Percentiles rank a stretch among this genome's conserved stretches.
phyloP scores from a whole-genome alignment of 2,329 filamentous ascomycete genomes.

The Tolypocladium tropicale region DNA sequence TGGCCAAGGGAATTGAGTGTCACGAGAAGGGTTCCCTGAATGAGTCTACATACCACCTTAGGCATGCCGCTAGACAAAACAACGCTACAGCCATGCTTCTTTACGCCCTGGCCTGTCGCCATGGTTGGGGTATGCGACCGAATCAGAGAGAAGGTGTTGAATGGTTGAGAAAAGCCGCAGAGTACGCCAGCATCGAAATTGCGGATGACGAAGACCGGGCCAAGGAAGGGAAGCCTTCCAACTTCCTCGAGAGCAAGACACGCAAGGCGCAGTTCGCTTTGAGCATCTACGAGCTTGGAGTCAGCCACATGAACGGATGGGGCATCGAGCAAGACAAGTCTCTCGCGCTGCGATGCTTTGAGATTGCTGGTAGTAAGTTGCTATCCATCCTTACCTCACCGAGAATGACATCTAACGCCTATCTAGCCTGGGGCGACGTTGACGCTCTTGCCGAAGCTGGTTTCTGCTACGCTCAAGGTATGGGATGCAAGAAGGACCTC shows the following conservation, averaged over 20 bases:
- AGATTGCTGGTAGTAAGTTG: conserved; percentile 75
- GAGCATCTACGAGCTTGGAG: conserved; percentile 91
- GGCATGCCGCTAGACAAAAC: conserved; percentile 75
- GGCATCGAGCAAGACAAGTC: conserved; percentile 87
- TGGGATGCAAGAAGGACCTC: conserved; percentile 91
- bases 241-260: conserved; percentile 64
- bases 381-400: background rate
- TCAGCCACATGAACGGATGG: conserved; percentile 98
- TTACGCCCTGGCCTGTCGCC: conserved; percentile 87
- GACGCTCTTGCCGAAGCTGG: conserved; percentile 91
- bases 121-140: conserved; percentile 95
- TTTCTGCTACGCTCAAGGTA: conserved; percentile 89
- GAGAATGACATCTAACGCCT: background rate
- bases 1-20: conserved; percentile 79
- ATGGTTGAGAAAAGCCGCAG: conserved; percentile 87
- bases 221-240: conserved; percentile 52
- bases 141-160: conserved; percentile 83
- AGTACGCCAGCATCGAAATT: conserved; percentile 71
- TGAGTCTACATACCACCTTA: conserved; percentile 92
- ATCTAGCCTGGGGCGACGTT: conserved; percentile 75
- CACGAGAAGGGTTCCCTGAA: conserved; percentile 82
- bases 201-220: conserved; percentile 65
- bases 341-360: conserved; percentile 83
- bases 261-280: conserved; percentile 89
- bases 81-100: conserved; percentile 91